Conservation (phyloP, 495 filamentous ascomycete species). For the Penicillium steckii region DNA sequence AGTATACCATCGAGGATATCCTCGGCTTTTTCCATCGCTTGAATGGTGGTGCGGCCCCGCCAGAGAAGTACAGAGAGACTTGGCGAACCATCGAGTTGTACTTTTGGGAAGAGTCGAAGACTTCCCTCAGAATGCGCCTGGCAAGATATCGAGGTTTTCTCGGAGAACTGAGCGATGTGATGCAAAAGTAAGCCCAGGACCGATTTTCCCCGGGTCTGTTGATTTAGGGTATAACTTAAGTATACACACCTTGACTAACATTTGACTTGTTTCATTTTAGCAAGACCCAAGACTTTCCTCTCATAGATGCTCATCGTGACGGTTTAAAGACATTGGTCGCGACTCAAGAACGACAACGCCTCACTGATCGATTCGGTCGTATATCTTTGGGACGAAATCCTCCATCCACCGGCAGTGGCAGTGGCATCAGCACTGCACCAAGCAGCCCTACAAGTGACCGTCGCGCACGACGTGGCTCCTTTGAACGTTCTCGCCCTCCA, state of each 20-base stretch:
- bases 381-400: slow-evolving; percentile 33
- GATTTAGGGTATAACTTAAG: no score
- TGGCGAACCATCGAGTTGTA: slow-evolving; percentile 53
- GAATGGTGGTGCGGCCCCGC: slow-evolving; percentile 32
- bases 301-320: slow-evolving; percentile 34
- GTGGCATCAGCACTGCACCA: slow-evolving; percentile 13
- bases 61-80: slow-evolving; percentile 42
- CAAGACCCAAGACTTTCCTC: slow-evolving; percentile 17
- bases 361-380: slow-evolving; percentile 35
- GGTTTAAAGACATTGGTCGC: slow-evolving; percentile 35
- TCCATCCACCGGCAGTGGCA: slow-evolving; percentile 25
- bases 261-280: background rate
- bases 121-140: slow-evolving; percentile 49
- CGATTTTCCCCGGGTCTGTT: no score
- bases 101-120: slow-evolving; percentile 52
- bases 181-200: slow-evolving; percentile 49
- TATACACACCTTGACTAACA: slow-evolving; percentile 4
- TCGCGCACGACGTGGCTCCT: slow-evolving; percentile 36
- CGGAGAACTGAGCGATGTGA: slow-evolving; percentile 43
- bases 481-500: slow-evolving; percentile 36
- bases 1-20: slow-evolving; percentile 54
- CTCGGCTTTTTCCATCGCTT: slow-evolving; percentile 49
- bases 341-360: slow-evolving; percentile 35
- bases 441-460: slow-evolving; percentile 32
- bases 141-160: slow-evolving; percentile 54